A percentile compares a stretch with the other conserved stretches of the same genome.
Conservation (phyloP, 2,329 filamentous ascomycete species). For the Hirsutella rhossiliensis region DNA sequence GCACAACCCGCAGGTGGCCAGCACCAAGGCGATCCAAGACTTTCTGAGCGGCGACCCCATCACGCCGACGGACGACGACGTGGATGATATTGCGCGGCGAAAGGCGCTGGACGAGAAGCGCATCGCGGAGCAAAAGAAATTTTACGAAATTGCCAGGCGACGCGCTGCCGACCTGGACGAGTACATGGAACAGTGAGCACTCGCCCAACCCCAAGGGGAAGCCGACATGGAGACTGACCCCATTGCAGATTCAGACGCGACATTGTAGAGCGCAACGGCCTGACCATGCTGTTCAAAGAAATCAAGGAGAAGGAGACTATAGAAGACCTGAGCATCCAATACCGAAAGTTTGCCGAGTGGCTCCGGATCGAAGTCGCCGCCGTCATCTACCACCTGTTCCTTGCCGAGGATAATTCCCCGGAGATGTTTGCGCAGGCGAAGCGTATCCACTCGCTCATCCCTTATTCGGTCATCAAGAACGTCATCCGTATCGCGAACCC, state of each 20-base stretch:
- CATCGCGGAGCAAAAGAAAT: conserved; percentile 82
- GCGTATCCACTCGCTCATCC: conserved; percentile 86
- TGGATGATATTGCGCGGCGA: conserved; percentile 65
- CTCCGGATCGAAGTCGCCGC: conserved; percentile 92
- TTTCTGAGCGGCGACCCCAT: conserved; percentile 70
- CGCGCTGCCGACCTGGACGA: conserved; percentile 88
- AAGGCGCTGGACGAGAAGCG: conserved; percentile 79
- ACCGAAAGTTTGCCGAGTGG: conserved; percentile 98
- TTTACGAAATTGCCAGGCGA: conserved; percentile 89
- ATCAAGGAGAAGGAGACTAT: conserved; percentile 86
- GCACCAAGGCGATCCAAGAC: conserved; percentile 70
- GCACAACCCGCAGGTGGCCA: conserved; percentile 71
- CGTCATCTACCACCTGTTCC: conserved; percentile 91
- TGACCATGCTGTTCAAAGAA: conserved; percentile 86
- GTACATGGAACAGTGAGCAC: conserved; percentile 82
- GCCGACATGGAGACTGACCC: conserved; percentile 8
- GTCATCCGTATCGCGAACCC: conserved; percentile 95
- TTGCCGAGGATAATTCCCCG: conserved; percentile 95
- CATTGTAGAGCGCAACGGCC: conserved; percentile 61
- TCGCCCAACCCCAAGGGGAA: too few species aligned
- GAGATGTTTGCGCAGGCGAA: conserved; percentile 91
- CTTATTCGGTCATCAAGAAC: conserved; percentile 89
- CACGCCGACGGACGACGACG: conserved; percentile 67
- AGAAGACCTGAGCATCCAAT: conserved; percentile 80
- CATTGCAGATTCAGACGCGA: conserved; percentile 47